Base-by-base conservation (phyloP, 2,329 filamentous ascomycete genomes). In the Diplodia scrobiculata region DNA sequence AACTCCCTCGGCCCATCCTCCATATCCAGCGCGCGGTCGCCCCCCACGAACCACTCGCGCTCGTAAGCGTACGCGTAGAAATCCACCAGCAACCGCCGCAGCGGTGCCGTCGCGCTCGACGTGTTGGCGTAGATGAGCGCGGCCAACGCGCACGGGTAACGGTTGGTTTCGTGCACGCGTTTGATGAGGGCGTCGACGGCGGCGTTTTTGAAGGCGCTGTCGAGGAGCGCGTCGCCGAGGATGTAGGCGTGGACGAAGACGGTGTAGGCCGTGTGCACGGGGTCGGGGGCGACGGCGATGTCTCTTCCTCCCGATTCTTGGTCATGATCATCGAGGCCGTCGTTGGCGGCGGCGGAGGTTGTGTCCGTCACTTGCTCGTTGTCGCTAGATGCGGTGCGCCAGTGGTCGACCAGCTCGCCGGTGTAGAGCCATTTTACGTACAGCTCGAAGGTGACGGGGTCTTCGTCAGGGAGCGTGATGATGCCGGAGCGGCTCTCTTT, bases 381-480 rank as follows among this genome's bases (percentile, higher is more conserved):
- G 21, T 21, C 21, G 21, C 21, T 21, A 21, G 21, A 21, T 21
- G 21, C 21, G 21, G 21, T 21, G 21, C 32, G 7, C 7, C 32
- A 10, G 32, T 11, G 5, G 27, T 47, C 27, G 9, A 51, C 38
- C 5, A 67, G 11, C 5, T 32, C 21, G 14, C 67, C 63, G 0
- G 65, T 67, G 51, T 68, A 68, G 1, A 70, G 62, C 68, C 66
- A 70, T 14, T 65, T 65, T 2, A 66, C 38, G 53, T 62, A 69
- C 17, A 67, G 38, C 1, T 19, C 27, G 34, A 70, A 69, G 3
- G 14, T 17, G 7, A 47, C 60, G 0, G 63, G 45, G 5, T 63
- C 19, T 1, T 36, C 29, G 2, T 67, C 36, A 0, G 62, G 66
- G 0, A 70, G 47, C 5, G 27, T 14, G 11, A 70, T 36, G 5